phyloP scores from a whole-genome alignment of 2,329 filamentous ascomycete species.

The Ophiostoma quercus region DNA sequence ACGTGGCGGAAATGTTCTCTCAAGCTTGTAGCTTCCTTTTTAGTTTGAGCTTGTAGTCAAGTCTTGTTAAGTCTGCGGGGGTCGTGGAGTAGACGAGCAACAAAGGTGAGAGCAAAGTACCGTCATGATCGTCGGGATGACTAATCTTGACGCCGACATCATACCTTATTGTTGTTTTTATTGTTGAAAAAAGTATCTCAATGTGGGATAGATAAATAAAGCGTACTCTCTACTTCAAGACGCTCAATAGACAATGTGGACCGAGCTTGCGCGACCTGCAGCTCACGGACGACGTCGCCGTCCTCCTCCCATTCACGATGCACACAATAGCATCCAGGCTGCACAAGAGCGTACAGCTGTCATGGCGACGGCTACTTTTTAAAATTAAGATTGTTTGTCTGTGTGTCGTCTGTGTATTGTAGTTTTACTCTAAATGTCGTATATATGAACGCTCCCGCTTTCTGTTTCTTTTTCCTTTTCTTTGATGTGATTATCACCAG shows the following conservation, averaged over 20 bases:
- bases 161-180: too few relatives aligned
- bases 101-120: too few relatives aligned
- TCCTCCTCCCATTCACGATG: slow-evolving; percentile 11
- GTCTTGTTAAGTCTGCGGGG: background rate
- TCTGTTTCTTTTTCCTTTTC: too few relatives aligned
- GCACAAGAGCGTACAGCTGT: background rate
- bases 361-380: background rate
- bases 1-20: background rate
- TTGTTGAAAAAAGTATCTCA: too few relatives aligned
- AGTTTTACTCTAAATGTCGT: background rate
- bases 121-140: background rate
- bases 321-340: slow-evolving; percentile 12
- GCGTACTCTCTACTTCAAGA: background rate
- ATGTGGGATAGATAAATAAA: background rate
- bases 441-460: background rate
- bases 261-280: slow-evolving; percentile 5
- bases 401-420: too few relatives aligned
- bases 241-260: background rate
- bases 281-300: background rate
- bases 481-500: too few relatives aligned
- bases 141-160: background rate
- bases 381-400: background rate
- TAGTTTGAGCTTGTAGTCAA: too few relatives aligned
- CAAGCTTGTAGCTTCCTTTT: too few relatives aligned
- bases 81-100: background rate